Conservation (phyloP, 2,329 filamentous ascomycete genomes). For the Clonostachys rhizophaga region DNA sequence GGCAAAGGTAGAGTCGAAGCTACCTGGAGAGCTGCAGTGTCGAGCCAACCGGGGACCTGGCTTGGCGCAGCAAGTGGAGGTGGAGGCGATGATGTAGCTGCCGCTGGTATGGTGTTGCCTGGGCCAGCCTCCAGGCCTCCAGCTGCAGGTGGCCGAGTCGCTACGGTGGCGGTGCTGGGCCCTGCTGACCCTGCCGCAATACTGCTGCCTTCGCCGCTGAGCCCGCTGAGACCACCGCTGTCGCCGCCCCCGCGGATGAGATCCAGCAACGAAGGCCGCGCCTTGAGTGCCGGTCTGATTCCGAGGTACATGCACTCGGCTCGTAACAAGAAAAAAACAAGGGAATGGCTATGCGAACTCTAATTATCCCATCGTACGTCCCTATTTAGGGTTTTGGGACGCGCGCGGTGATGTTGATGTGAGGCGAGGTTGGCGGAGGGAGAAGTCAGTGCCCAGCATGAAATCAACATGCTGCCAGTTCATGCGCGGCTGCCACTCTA, state of each 20-base stretch:
- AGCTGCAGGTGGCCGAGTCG: not conserved
- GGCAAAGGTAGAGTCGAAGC: constrained; percentile 32
- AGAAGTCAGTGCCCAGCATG: too few relatives aligned
- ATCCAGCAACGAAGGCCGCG: constrained; percentile 49
- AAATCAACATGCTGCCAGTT: too few relatives aligned
- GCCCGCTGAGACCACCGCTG: constrained; percentile 12
- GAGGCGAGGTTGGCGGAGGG: not conserved
- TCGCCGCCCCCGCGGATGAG: constrained; percentile 32
- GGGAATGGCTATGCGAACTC: too few relatives aligned
- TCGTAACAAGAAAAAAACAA: constrained; percentile 12
- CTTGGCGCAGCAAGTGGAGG: constrained; percentile 1
- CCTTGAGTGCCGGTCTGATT: constrained; percentile 42
- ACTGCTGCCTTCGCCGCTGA: constrained; percentile 6
- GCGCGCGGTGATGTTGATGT: not conserved
- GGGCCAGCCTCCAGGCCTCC: not conserved
- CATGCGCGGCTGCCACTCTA: too few relatives aligned
- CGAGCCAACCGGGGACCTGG: constrained; percentile 1
- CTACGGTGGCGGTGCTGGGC: not conserved
- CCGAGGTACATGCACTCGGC: constrained; percentile 38
- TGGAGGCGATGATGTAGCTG: constrained; percentile 13
- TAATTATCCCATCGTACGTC: too few relatives aligned
- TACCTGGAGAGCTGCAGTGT: constrained; percentile 17
- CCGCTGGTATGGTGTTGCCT: not conserved
- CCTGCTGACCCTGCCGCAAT: constrained; percentile 9
- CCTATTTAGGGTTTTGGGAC: not conserved